These are phyloP conservation scores for Otatea glauca DNA, from an alignment of 176 grass and related monocot genomes.

Conservation along the genomic window DNA sequence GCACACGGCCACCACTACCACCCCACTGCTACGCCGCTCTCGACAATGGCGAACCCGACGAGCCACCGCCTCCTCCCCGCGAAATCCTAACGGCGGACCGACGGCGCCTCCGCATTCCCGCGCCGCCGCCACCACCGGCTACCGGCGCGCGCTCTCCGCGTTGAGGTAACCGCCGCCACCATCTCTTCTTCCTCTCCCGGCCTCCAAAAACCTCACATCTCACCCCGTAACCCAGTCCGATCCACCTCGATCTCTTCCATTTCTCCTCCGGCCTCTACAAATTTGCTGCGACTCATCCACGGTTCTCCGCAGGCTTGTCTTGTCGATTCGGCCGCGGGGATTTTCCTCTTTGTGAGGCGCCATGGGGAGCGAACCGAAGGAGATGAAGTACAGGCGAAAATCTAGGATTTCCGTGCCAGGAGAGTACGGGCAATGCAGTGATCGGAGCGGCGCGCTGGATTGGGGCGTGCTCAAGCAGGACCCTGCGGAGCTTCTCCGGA, in stretches of 20 bases:
- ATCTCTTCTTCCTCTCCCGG: background rate
- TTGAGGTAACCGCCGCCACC: constrained; percentile 41
- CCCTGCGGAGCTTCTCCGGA: constrained; percentile 69
- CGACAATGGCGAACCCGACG: constrained; percentile 37
- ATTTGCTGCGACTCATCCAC: background rate
- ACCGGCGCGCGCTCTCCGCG: background rate
- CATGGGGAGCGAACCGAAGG: constrained; percentile 57
- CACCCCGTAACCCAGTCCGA: no score
- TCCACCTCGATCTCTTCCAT: background rate
- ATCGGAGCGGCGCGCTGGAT: constrained; percentile 36
- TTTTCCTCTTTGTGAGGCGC: background rate
- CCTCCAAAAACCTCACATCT: background rate
- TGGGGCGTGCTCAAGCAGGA: constrained; percentile 64
- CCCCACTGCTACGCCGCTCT: constrained; percentile 5
- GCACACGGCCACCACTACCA: constrained; percentile 13
- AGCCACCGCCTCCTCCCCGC: background rate
- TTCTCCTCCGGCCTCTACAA: background rate
- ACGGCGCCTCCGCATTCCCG: background rate
- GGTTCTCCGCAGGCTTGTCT: constrained; percentile 6
- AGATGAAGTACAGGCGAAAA: constrained; percentile 64
- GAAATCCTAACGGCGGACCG: background rate
- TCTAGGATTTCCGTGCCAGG: background rate
- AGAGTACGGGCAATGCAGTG: constrained; percentile 42
- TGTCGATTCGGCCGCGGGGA: constrained; percentile 8
- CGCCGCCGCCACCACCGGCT: background rate